These are phyloP conservation scores for Clausena lansium DNA, from an alignment of 345 rosid genomes.

Conservation along the genomic window DNA sequence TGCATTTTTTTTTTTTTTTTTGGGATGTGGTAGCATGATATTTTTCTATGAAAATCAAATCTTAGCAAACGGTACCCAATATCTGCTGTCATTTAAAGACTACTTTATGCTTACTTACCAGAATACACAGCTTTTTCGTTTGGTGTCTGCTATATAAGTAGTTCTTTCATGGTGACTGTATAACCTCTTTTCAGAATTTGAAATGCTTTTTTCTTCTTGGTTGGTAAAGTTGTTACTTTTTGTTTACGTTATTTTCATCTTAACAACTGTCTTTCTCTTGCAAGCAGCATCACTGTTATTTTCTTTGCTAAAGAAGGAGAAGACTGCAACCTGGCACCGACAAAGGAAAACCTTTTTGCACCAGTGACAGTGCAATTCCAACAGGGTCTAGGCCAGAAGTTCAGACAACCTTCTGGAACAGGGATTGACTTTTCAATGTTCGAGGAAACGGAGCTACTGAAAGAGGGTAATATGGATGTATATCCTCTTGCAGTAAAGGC, in stretches of 20 bases:
- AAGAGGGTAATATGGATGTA: slow-evolving; percentile 40
- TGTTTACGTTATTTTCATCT: slow-evolving; percentile 4
- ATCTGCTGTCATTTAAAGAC: background rate
- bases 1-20: background rate
- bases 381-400: slow-evolving; percentile 84
- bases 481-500: slow-evolving; percentile 84
- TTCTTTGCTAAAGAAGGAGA: slow-evolving; percentile 88
- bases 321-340: slow-evolving; percentile 52
- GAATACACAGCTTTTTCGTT: background rate
- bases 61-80: background rate
- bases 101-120: background rate
- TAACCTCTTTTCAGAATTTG: background rate
- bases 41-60: background rate
- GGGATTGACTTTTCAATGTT: slow-evolving; percentile 72
- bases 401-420: slow-evolving; percentile 66
- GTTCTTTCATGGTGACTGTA: background rate
- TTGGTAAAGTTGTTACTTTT: background rate
- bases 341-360: slow-evolving; percentile 55
- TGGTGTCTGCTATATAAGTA: background rate
- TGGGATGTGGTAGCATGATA: background rate
- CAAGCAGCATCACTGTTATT: slow-evolving; percentile 59
- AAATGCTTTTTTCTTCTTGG: background rate
- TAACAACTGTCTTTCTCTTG: slow-evolving; percentile 9
- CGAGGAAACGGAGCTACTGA: slow-evolving; percentile 55
- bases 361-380: slow-evolving; percentile 62